phyloP scores from a whole-genome alignment of 441 rosid genomes.

The Pelargonium fulgidum region DNA sequence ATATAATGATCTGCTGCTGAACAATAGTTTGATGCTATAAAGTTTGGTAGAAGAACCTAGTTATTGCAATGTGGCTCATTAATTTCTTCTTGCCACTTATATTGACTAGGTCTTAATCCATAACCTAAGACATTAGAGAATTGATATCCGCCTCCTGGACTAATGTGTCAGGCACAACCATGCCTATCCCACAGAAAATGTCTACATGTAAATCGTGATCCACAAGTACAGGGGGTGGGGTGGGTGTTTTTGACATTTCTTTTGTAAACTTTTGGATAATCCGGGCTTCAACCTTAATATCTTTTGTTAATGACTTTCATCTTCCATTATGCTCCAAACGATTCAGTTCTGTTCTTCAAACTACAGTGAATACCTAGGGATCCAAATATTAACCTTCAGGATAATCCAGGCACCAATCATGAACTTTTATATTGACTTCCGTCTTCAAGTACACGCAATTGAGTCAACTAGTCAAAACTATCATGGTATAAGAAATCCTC shows the following conservation, averaged over 20 bases:
- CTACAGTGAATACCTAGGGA: slow-evolving; percentile 3
- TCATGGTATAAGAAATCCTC: background rate
- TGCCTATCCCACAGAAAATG: background rate
- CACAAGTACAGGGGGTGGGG: background rate
- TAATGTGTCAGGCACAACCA: background rate
- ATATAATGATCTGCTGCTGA: too few relatives aligned
- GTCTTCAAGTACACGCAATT: background rate
- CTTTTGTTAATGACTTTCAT: background rate
- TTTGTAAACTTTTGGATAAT: background rate
- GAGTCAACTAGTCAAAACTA: background rate
- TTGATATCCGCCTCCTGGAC: background rate
- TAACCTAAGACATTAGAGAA: background rate
- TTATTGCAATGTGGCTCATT: background rate
- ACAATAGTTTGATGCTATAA: too few relatives aligned
- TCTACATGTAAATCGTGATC: background rate
- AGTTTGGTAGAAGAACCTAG: background rate
- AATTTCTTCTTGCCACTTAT: background rate
- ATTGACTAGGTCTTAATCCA: background rate
- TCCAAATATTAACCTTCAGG: background rate
- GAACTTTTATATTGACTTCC: background rate
- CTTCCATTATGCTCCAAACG: background rate
- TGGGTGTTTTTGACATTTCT: too few relatives aligned
- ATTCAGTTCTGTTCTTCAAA: background rate
- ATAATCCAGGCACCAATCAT: background rate
- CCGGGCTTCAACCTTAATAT: background rate